Percentiles rank a stretch among this genome's conserved stretches.
phyloP scores from a whole-genome alignment of 2,329 filamentous ascomycete species.

The Monosporascus sp. region DNA sequence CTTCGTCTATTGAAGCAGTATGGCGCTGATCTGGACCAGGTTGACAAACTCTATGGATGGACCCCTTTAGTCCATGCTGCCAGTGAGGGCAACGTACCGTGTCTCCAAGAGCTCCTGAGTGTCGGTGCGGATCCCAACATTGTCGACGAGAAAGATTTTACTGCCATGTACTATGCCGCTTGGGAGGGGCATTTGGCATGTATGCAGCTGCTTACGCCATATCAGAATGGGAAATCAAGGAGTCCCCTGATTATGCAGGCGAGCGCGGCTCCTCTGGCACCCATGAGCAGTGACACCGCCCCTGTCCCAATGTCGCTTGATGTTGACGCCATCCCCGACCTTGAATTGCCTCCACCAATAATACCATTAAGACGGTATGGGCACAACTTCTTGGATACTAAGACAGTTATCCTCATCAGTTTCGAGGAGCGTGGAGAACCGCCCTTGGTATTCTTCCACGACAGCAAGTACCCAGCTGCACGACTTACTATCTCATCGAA shows the following conservation, averaged over 20 bases:
- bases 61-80: slow-evolving; percentile 94
- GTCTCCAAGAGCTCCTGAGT: slow-evolving; percentile 74
- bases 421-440: slow-evolving; percentile 73
- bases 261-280: slow-evolving; percentile 29
- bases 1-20: slow-evolving; percentile 76
- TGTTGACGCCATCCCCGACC: slow-evolving; percentile 81
- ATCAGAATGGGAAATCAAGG: slow-evolving; percentile 37
- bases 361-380: slow-evolving; percentile 92
- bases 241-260: slow-evolving; percentile 41
- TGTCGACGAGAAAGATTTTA: slow-evolving; percentile 85
- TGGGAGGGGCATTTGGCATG: slow-evolving; percentile 97
- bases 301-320: slow-evolving; percentile 64
- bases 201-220: slow-evolving; percentile 76
- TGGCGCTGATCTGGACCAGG: slow-evolving; percentile 83
- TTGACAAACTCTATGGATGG: slow-evolving; percentile 96
- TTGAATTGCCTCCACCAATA: slow-evolving; percentile 90
- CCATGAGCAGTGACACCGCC: slow-evolving; percentile 41
- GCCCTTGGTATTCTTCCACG: slow-evolving; percentile 91
- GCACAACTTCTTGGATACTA: slow-evolving; percentile 97
- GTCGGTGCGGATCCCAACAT: slow-evolving; percentile 73
- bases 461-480: slow-evolving; percentile 92
- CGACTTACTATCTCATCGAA: slow-evolving; percentile 96
- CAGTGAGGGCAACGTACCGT: slow-evolving; percentile 89
- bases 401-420: slow-evolving; percentile 88
- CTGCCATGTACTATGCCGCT: slow-evolving; percentile 95